Percentiles rank a stretch among this genome's conserved stretches.
phyloP scores from a whole-genome alignment of 2,329 filamentous ascomycete genomes.

The Ilyonectria destructans region DNA sequence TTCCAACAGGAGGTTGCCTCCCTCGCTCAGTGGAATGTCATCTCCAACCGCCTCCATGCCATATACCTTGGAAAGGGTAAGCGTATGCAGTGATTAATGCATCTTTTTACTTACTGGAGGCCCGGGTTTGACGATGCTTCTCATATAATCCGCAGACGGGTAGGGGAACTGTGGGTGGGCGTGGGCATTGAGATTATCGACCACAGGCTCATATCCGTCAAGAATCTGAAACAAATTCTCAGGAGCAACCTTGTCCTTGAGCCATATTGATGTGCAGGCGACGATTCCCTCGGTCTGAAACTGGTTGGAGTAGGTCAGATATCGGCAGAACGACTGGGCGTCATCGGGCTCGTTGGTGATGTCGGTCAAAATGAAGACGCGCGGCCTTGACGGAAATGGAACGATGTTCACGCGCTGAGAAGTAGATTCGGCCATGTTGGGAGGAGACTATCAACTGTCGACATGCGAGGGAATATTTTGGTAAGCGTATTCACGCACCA shows the following conservation, averaged over 20 bases:
- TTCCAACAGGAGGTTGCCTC: slow-evolving; percentile 60
- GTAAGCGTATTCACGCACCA: too few species aligned
- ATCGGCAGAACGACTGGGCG: slow-evolving; percentile 61
- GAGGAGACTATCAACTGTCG: too few species aligned
- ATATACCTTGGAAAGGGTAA: slow-evolving; percentile 37
- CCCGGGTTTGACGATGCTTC: slow-evolving; percentile 55
- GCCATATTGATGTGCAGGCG: slow-evolving; percentile 62
- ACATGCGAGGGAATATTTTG: neutral
- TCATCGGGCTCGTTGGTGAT: slow-evolving; percentile 65
- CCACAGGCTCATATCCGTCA: slow-evolving; percentile 60
- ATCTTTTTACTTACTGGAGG: slow-evolving; percentile 20
- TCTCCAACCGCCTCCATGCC: slow-evolving; percentile 43
- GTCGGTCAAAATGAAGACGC: slow-evolving; percentile 62
- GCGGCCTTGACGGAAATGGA: slow-evolving; percentile 47
- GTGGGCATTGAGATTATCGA: slow-evolving; percentile 65
- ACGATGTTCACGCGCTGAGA: neutral
- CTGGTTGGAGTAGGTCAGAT: slow-evolving; percentile 62
- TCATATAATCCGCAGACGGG: slow-evolving; percentile 55
- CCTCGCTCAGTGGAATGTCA: slow-evolving; percentile 50
- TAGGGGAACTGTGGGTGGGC: slow-evolving; percentile 61
- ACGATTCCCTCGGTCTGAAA: slow-evolving; percentile 62
- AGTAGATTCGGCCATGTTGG: neutral
- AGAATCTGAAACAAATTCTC: slow-evolving; percentile 56
- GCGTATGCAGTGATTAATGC: neutral
- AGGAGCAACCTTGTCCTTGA: slow-evolving; percentile 57